Base-by-base conservation (phyloP, 2,329 filamentous ascomycete species). In the Phaeomoniella chlamydospora region DNA sequence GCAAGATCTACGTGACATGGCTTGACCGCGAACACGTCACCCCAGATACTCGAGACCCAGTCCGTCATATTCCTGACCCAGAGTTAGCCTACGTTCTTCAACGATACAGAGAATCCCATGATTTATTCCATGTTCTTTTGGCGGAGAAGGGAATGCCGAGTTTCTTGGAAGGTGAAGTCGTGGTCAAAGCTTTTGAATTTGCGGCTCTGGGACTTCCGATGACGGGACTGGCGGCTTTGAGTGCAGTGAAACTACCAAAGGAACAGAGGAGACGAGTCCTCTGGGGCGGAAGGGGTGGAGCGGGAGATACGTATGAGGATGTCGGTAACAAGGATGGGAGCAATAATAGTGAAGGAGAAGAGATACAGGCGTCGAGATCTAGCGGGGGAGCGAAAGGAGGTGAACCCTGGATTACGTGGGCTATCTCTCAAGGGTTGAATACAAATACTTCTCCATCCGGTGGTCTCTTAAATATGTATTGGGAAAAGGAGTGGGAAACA, bases 71-170 rank as follows among this genome's bases (percentile, higher is more conserved):
- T 42, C 12, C 11, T 17, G 79, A 96, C 53, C 78, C 81, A 48
- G 90, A 98, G 60, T 93, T 87, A 55, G 90, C 90, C 22, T 98
- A 96, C 62, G 90, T 96, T 13, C 92, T 98, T 82, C 90, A 96
- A 65, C 76, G 90, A 37, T 98, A 98, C 59, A 77, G 90, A 42
- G 90, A 98, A 60, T 93, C 82, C 46, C 90, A 98, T 57, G 90
- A 98, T 56, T 94, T 98, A 59, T 94, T 92, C 62, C 90, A 98
- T 57, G 88, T 90, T 0, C 67, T 98, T 36, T n/a, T 26, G 9
- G 32, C 16, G 5, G 9, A 17, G 11, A 94, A 87, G 1, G 88
- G 88, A 0, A 61, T 98, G 33, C 90, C 90, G 0, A 74, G 92
- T 30, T 80, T 94, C 43, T 72, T 86, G n/a, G 90, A 98, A 64